Conservation (phyloP, 2,329 filamentous ascomycete species). For the Raffaelea arxii region DNA sequence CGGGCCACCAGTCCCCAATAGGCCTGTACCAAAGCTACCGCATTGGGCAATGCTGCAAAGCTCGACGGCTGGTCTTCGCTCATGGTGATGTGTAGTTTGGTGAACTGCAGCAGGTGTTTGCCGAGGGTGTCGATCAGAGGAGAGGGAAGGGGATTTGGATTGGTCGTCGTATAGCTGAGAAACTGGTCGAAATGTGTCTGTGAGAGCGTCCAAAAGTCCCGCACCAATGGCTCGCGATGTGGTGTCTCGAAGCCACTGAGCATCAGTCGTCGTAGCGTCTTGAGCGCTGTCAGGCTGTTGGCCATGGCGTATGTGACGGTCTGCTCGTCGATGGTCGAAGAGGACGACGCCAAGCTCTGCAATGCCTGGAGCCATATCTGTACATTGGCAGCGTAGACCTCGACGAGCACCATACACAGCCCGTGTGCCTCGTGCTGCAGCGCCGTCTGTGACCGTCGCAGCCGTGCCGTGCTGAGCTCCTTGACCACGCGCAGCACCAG, state of each 20-base stretch:
- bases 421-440: constrained; percentile 74
- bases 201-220: constrained; percentile 71
- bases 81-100: constrained; percentile 87
- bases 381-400: constrained; percentile 69
- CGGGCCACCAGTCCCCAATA: constrained; percentile 79
- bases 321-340: constrained; percentile 41
- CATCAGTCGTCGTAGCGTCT: constrained; percentile 68
- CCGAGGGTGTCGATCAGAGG: constrained; percentile 56
- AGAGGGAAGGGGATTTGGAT: constrained; percentile 36
- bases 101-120: constrained; percentile 80
- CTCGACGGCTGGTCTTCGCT: constrained; percentile 68
- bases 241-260: constrained; percentile 78
- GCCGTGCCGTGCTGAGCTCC: constrained; percentile 71
- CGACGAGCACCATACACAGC: constrained; percentile 67
- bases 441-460: constrained; percentile 64
- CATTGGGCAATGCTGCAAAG: constrained; percentile 74
- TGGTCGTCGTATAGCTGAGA: constrained; percentile 50
- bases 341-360: constrained; percentile 15
- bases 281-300: constrained; percentile 70
- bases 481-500: constrained; percentile 82
- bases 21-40: constrained; percentile 63
- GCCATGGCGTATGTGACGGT: constrained; percentile 56
- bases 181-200: constrained; percentile 72
- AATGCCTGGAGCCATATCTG: constrained; percentile 57
- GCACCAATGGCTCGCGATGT: constrained; percentile 65